Evolutionary conservation across 2,329 filamentous ascomycete genomes (phyloP), one percentile per base, ranked within the genome.

Genomic region (Talaromyces albobiverticillius): DNA sequence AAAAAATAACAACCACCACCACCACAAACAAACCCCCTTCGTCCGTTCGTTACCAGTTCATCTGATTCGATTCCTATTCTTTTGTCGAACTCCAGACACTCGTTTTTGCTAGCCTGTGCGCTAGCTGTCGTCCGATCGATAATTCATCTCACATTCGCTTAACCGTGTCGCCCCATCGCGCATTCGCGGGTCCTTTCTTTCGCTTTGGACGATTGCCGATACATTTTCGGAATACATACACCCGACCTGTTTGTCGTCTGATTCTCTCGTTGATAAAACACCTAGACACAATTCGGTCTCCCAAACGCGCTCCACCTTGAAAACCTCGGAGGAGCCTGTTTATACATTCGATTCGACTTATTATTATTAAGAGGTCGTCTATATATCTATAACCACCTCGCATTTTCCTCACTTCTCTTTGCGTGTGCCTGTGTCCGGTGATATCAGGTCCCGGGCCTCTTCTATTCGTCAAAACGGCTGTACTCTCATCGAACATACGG

Each of bases 401-500:
- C 34, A 20, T 16, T 43, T 16, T 10, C 38, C 11, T 25, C 23
- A 45, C 22, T 71, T 48, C 72, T 67, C 34, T 59, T 56, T n/a
- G 62, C 26, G 42, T 31, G 43, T 48, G 43, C 42, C 55, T 59
- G 59, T 59, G 60, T 55, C 56, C 57, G 58, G 60, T 62, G 57
- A 63, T 61, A 62, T 59, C 51, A 54, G 53, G 51, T 46, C 47
- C 57, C 57, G 46, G 56, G 51, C 52, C 45, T 48, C 32, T 22
- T 41, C 48, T 20, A 32, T 48, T 77, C 78, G 80, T 82, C 87
- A 91, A 82, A 83, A 92, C 88, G 88, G 88, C 88, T 80, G 84
- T 89, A 71, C 78, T 90, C 79, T 88, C 87, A 74, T 84, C 87
- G 75, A 79, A 80, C 74, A 78, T 84, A 78, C 84, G 87, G 89